Evolutionary conservation across 768 basidiomycete genomes (phyloP), one percentile per base, ranked within the genome.

Genomic region (Nidula microcarpa): DNA sequence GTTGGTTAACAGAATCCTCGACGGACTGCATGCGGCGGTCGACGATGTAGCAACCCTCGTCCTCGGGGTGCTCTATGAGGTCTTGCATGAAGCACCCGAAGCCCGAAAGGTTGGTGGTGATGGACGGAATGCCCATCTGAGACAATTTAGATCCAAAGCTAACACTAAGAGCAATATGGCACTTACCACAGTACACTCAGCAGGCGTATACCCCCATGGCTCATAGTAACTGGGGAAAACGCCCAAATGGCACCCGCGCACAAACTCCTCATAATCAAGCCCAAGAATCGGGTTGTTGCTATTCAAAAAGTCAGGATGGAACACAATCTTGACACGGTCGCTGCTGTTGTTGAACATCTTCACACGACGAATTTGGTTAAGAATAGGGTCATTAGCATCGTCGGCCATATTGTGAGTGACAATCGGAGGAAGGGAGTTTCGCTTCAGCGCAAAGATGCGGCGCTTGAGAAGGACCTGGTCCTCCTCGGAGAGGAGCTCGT

Each of bases 41-140:
- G 60, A 98, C 86, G 66, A 98, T 98, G 70, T 97, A 98, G 74
- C 91, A 93, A 0, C 94, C 94, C 68, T 98, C 95, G 51, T 96
- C 94, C 56, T 93, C 84, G 0, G 95, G 94, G 11, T 85, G 83
- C 59, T 99, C 96, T 60, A 99, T 94, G 23, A 98, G 78, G 65
- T 99, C 97, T 69, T 96, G 93, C 91, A 98, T 95, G 77, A 97
- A 98, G 67, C 91, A 94, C 5, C 97, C 97, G 59, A 98, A 98
- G 37, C 97, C 97, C 14, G 94, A 97, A 33, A 99, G 77, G 73
- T 99, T 99, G 49, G 97, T 99, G 11, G 97, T 98, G 49, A 98
- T 86, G 34, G 89, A 91, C 0, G 97, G 97, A 48, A 99, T 94
- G 55, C 97, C 97, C 97, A 99, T 99, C 23, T 23, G 23, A 23